Base-by-base conservation (phyloP, 169 alveolate genomes). In the Eimeria sp. region DNA sequence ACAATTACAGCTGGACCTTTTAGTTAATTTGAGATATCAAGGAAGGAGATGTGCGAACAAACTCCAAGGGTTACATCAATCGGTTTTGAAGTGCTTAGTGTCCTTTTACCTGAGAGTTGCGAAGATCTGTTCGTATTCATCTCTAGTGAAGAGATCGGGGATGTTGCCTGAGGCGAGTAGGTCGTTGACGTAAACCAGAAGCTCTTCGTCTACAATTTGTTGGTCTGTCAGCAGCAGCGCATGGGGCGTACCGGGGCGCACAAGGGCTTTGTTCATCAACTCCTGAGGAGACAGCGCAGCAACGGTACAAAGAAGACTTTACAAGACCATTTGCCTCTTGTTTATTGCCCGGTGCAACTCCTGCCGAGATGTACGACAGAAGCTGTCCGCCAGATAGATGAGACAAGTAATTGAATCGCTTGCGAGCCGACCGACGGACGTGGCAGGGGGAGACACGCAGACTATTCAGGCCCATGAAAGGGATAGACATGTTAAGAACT, bases 121-220 rank as follows among this genome's bases (percentile, higher is more conserved):
- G 73, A 99, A 97, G 70, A 98, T 97, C 43, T 98, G 99, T 91
- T 98, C 99, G 89, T 98, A 97, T 95, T 99, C 99, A 87, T 98
- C 99, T 82, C 98, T 97, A 20, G 99, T 97, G 97, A 99, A 99
- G 72, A 99, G 97, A 95, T 99, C 99, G 25, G 99, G 99, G 25
- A 99, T 98, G 98, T 98, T 98, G 27, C 99, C 99, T 5, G 99
- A 98, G 45, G 99, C 98, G n/a, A 99, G 98, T 97, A 99, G 98
- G 97, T 99, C 99, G 96, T 99, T 99, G 75, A 99, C 98, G 95
- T 97, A 98, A 70, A 99, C 99, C 82, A 99, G 95, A 98, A 98
- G 98, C 43, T 97, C 96, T 95, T 99, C 99, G 87, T 99, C 99
- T 49, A 98, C 98, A 58, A 99, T 98, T 95, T 99, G 99, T 57